Base-by-base conservation (phyloP, 768 basidiomycete species). In the Phlebiopsis gigantea region DNA sequence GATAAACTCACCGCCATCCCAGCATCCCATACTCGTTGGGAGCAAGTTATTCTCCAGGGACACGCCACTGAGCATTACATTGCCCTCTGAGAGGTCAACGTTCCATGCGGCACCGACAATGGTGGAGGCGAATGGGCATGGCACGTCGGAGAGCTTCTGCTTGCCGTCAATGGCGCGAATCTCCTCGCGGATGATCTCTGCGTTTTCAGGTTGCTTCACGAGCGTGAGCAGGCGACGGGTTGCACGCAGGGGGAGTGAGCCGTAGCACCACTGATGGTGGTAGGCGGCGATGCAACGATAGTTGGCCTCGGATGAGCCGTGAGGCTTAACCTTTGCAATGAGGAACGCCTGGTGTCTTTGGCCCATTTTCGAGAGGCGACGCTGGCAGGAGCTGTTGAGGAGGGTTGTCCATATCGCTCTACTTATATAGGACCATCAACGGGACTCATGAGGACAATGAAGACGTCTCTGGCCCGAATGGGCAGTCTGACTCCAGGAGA, bases 181-280 rank as follows among this genome's bases (percentile, higher is more conserved):
- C 60, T 77, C 75, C 25, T 69, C 65, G 25, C 63, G 66, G 19
- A 78, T 64, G 46, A 78, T 66, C 25, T 67, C 61, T 12, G 68
- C 69, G 60, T 78, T 75, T 22, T 71, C 68, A 7, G 60, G 63
- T 51, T 75, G 69, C 55, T 68, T 69, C 12, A 73, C 45, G 21
- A 75, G 66, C 9, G 65, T 65, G 9, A 74, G 21, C 50, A 75
- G 70, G 21, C 74, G 74, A 44, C 59, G 60, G 6, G 66, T 62
- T 17, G 71, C 71, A 0, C 28, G 49, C 10, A 75, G 60, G 25
- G 76, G 73, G 21, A 72, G 62, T 14, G 59, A 52, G 25, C 71
- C 73, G 55, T 70, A 74, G 59, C 69, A 75, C 73, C 71, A 73
- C 60, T 75, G 73, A 60, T 75, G 67, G 56, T 77, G 73, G 7